These are phyloP conservation scores for Penicillium roqueforti DNA, from an alignment of 495 filamentous ascomycete species.

Conservation along the genomic window DNA sequence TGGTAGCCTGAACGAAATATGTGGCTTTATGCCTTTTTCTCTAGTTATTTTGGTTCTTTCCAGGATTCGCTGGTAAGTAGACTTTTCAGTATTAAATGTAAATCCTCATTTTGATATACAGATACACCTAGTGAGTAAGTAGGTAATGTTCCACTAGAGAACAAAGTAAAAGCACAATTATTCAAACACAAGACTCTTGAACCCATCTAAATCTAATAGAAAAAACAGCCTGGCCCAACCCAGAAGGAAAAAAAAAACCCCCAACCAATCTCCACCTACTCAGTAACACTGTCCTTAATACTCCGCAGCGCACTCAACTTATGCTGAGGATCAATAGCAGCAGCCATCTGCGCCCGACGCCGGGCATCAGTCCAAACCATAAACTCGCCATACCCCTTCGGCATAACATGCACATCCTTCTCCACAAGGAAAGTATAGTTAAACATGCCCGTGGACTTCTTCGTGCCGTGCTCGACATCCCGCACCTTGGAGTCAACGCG, in stretches of 20 bases:
- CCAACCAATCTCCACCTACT: slow-evolving; percentile 22
- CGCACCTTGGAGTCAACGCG: slow-evolving; percentile 73
- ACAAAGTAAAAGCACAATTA: not conserved
- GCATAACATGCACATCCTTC: slow-evolving; percentile 69
- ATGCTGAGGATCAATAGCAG: slow-evolving; percentile 30
- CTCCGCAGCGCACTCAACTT: slow-evolving; percentile 36
- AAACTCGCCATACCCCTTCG: slow-evolving; percentile 68
- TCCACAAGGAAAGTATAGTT: slow-evolving; percentile 81
- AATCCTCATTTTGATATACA: not conserved
- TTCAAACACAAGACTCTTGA: not conserved
- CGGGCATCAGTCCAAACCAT: slow-evolving; percentile 78
- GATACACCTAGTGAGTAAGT: not conserved
- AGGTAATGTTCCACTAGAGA: not conserved
- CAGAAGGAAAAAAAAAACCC: not conserved
- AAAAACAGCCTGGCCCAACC: not conserved
- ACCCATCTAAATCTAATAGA: not conserved
- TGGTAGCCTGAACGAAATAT: slow-evolving; percentile 1
- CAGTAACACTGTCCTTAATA: slow-evolving; percentile 46
- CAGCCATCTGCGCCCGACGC: slow-evolving; percentile 51
- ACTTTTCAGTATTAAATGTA: not conserved
- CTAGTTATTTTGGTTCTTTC: not conserved
- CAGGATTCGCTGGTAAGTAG: not conserved
- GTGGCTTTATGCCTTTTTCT: not conserved
- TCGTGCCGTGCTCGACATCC: slow-evolving; percentile 70
- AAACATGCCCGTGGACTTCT: slow-evolving; percentile 75